Base-by-base conservation (phyloP, 352 stramenopile species). In the Halophytophthora batemanensis region DNA sequence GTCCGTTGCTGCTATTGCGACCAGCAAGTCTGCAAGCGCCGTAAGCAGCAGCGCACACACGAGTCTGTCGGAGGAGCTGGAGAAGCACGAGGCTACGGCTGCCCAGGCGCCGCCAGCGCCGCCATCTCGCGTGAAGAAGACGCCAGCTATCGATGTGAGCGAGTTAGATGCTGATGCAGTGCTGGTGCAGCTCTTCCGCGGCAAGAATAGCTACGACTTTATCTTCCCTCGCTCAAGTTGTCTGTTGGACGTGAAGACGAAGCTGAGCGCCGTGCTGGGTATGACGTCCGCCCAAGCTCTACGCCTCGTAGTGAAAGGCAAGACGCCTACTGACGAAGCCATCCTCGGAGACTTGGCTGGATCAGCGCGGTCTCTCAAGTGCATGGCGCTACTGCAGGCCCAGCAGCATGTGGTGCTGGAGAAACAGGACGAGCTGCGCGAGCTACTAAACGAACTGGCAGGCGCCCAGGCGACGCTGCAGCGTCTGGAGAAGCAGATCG, bases 301-400 rank as follows among this genome's bases (percentile, higher is more conserved):
- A 42, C 74, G 69, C 4, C 47, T 91, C 10, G 57, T 91, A 33
- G 46, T 91, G 36, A 86, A 87, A 33, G 80, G 77, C 37, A 83
- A 84, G 55, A 83, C 75, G 1, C 77, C 77, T 2, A 31, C 22
- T 0, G 69, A 90, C 31, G 61, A 71, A 12, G 56, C 53, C 1
- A 28, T 40, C 1, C 28, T 88, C 22, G 38, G 54, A n/a, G 55
- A 7, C 38, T 39, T 45, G 43, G 61, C 47, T 10, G 56, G 12
- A 5, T 33, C 13, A 18, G 56, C 64, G 28, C 70, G 70, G 10
- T 23, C 54, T 28, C 22, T 91, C 58, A 91, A 87, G 66, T 81
- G 66, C 37, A 89, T 91, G 81, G 74, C 78, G 51, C 48, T 91
- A 23, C 61, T 91, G 2, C 61, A 82, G 23, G 74, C 60, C 1